A percentile compares a stretch with the other conserved stretches of the same genome.
phyloP scores from a whole-genome alignment of 2,329 filamentous ascomycete genomes.

The Pseudocercospora eumusae region DNA sequence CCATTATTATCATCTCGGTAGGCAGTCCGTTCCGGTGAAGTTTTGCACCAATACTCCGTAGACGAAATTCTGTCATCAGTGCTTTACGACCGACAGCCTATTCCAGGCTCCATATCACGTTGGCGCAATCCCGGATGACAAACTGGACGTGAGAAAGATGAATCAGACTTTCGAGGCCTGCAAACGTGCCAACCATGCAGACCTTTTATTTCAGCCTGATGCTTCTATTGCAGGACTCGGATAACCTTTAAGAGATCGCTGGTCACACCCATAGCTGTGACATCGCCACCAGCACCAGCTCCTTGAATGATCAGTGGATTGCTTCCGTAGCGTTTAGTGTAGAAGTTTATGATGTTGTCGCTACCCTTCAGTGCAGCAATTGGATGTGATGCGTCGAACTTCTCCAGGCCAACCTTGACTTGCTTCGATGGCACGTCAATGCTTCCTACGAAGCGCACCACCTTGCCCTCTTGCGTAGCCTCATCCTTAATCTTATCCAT shows the following conservation, averaged over 20 bases:
- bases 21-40: background rate
- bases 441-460: slow-evolving; percentile 90
- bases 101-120: background rate
- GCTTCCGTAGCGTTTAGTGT: slow-evolving; percentile 88
- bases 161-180: background rate
- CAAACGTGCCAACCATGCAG: background rate
- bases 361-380: slow-evolving; percentile 95
- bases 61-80: background rate
- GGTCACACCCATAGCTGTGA: slow-evolving; percentile 98
- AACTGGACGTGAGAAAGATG: background rate
- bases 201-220: background rate
- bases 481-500: slow-evolving; percentile 86
- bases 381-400: slow-evolving; percentile 77
- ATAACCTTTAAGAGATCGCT: slow-evolving; percentile 88
- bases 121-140: background rate
- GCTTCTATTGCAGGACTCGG: slow-evolving; percentile 57
- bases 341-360: slow-evolving; percentile 99
- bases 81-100: background rate
- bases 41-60: background rate
- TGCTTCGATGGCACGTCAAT: slow-evolving; percentile 79
- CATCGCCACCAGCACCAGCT: slow-evolving; percentile 85
- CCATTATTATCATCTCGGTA: background rate
- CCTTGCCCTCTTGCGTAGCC: slow-evolving; percentile 86
- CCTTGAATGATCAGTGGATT: slow-evolving; percentile 95
- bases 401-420: slow-evolving; percentile 90